phyloP scores from a whole-genome alignment of 768 basidiomycete species.

The Lyophyllum semitale region DNA sequence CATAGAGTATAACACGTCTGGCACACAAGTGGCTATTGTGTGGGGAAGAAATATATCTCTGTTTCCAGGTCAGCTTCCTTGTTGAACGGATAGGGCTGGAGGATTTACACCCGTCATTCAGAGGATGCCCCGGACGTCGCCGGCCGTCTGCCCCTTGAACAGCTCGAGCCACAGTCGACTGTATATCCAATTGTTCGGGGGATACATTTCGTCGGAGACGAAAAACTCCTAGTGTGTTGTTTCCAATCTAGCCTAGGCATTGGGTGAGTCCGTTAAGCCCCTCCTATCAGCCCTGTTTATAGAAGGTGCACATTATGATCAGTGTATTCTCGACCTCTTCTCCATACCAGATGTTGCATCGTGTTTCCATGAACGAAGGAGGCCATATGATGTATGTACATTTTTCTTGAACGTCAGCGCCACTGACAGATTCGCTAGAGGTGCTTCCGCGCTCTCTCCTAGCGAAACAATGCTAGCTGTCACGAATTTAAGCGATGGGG shows the following conservation, averaged over 20 bases:
- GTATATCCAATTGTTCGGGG: not conserved
- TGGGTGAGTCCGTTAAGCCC: not conserved
- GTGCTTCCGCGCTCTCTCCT: not conserved
- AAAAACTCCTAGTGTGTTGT: not conserved
- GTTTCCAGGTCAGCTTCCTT: not conserved
- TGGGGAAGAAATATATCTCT: not conserved
- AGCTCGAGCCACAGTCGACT: not conserved
- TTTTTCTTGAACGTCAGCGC: not conserved
- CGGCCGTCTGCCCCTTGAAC: not conserved
- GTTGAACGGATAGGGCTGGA: not conserved
- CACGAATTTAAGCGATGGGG: not conserved
- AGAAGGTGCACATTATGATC: not conserved
- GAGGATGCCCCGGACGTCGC: not conserved
- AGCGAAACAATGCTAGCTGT: not conserved
- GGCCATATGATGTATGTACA: not conserved
- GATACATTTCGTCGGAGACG: not conserved
- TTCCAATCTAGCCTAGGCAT: not conserved
- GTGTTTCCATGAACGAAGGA: not conserved
- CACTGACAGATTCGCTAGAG: not conserved
- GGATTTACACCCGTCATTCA: not conserved
- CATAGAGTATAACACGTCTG: not conserved
- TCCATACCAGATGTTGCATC: not conserved
- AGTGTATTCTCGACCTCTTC: not conserved
- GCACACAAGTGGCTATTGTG: not conserved
- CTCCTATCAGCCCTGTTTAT: not conserved